Evolutionary conservation across 768 basidiomycete species (phyloP).

Genomic region (Macrolepiota albuminosa): DNA sequence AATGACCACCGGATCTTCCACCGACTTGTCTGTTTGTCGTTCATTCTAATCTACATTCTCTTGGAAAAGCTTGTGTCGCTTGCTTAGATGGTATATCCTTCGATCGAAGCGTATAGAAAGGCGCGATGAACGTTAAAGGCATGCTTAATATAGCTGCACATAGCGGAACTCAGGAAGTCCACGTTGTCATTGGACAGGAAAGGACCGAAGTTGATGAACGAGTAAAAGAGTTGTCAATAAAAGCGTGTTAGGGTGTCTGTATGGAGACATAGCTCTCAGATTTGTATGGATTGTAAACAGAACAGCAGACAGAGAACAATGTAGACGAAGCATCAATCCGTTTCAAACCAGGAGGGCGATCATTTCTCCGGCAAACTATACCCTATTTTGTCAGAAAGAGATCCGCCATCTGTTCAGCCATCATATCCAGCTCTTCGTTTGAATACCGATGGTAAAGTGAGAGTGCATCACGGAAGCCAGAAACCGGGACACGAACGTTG

Average conservation of each 20-base stretch:
- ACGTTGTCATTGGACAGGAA: background rate
- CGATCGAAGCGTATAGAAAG: background rate
- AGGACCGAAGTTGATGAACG: background rate
- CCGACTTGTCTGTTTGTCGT: background rate
- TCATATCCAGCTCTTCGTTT: background rate
- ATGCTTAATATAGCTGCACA: background rate
- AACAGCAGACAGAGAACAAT: background rate
- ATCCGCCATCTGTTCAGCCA: background rate
- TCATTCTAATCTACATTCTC: background rate
- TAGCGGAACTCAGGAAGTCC: background rate
- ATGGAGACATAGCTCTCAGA: background rate
- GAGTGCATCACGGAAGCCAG: conserved; percentile 7
- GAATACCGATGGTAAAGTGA: background rate
- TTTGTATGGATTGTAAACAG: background rate
- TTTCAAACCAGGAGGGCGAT: background rate
- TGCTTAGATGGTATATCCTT: background rate
- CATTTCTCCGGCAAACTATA: background rate
- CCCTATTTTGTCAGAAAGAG: background rate
- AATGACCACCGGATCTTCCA: background rate
- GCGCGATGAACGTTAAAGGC: background rate
- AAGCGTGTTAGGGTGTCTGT: background rate
- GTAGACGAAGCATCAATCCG: background rate
- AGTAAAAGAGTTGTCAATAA: background rate
- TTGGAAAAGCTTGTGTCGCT: background rate
- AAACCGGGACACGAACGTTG: background rate